A percentile compares a stretch with the other conserved stretches of the same genome.
These are phyloP conservation scores for Camillea tinctor DNA, from an alignment of 2,329 filamentous ascomycete genomes.

Conservation along the genomic window DNA sequence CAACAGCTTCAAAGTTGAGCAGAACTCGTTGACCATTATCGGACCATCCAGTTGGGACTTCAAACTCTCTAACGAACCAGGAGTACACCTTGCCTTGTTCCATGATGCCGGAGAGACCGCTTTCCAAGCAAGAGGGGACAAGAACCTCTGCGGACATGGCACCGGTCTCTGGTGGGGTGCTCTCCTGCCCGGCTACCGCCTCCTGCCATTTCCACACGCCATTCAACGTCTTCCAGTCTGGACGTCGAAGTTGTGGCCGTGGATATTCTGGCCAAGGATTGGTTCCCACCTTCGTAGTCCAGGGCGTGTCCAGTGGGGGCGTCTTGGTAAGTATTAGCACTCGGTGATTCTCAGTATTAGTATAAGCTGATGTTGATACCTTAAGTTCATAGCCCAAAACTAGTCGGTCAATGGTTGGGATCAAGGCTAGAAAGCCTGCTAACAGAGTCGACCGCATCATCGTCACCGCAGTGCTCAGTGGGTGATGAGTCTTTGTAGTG, in stretches of 20 bases:
- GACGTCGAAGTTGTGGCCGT: conserved; percentile 53
- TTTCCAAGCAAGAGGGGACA: conserved; percentile 45
- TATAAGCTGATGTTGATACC: conserved; percentile 7
- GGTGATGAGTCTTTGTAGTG: neutral
- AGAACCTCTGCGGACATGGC: conserved; percentile 40
- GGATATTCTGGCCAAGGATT: conserved; percentile 59
- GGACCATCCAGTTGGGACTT: conserved; percentile 46
- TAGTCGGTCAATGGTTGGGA: conserved; percentile 12
- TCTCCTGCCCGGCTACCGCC: conserved; percentile 27
- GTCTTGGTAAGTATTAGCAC: conserved; percentile 36
- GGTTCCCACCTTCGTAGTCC: conserved; percentile 52
- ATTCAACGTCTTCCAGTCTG: conserved; percentile 55
- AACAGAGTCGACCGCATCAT: conserved; percentile 15
- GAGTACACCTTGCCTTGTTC: conserved; percentile 40
- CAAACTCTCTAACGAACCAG: conserved; percentile 53
- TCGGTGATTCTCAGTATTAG: neutral
- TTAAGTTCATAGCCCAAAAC: conserved; percentile 22
- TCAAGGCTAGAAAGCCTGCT: conserved; percentile 12
- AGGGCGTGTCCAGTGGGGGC: conserved; percentile 48
- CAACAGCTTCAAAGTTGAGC: conserved; percentile 59
- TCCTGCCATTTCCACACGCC: conserved; percentile 55
- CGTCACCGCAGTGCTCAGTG: neutral
- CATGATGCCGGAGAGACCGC: conserved; percentile 49
- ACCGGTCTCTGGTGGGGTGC: conserved; percentile 20
- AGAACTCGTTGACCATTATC: conserved; percentile 39